These are phyloP conservation scores for Emericellopsis cladophorae DNA, from an alignment of 2,329 filamentous ascomycete species.

Conservation along the genomic window DNA sequence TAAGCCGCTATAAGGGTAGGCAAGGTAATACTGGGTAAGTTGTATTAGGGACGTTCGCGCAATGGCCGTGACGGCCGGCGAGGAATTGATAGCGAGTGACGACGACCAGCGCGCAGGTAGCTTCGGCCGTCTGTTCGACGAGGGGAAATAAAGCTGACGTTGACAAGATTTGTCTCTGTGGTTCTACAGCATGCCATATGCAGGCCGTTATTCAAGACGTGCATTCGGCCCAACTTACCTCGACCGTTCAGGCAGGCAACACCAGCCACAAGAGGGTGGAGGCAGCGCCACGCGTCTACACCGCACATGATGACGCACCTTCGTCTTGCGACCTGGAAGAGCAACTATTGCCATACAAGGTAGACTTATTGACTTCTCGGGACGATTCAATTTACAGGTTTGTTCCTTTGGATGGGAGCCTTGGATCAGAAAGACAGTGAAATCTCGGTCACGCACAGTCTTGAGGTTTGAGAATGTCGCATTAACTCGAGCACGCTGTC, in stretches of 20 bases:
- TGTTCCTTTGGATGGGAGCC: too few relatives aligned
- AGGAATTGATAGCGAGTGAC: not conserved
- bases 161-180: not conserved
- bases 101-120: not conserved
- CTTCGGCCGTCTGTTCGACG: not conserved
- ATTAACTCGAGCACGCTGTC: too few relatives aligned
- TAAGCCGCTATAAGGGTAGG: too few relatives aligned
- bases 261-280: not conserved
- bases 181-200: not conserved
- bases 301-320: not conserved
- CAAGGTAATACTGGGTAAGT: too few relatives aligned
- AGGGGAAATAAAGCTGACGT: not conserved
- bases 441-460: too few relatives aligned
- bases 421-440: too few relatives aligned
- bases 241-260: too few relatives aligned
- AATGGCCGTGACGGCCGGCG: not conserved
- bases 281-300: not conserved
- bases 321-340: too few relatives aligned
- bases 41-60: not conserved
- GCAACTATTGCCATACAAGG: too few relatives aligned
- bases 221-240: not conserved
- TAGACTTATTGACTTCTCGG: too few relatives aligned
- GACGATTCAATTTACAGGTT: too few relatives aligned
- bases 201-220: not conserved
- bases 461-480: too few relatives aligned